A percentile compares a stretch with the other conserved stretches of the same genome.
phyloP scores from a whole-genome alignment of 139 green algal species.

The Coelastrella sp. region DNA sequence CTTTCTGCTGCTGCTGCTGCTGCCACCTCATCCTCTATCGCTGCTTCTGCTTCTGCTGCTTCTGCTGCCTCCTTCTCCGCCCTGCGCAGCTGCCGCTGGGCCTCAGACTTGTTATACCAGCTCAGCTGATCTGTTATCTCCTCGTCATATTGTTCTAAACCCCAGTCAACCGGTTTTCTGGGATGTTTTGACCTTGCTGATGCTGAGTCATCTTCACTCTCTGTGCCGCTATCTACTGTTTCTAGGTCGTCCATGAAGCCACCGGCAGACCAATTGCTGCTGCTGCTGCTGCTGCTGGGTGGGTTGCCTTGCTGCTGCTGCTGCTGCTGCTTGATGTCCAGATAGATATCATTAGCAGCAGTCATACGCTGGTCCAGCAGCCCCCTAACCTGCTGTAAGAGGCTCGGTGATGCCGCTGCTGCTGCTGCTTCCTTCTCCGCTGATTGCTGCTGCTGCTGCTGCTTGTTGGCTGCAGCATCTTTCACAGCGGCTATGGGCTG shows the following conservation, averaged over 20 bases:
- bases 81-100: background rate
- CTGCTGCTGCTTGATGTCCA: background rate
- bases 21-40: background rate
- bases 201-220: background rate
- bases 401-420: background rate
- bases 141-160: conserved; percentile 12
- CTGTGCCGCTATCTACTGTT: conserved; percentile 22
- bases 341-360: no score
- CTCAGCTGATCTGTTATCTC: background rate
- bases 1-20: background rate
- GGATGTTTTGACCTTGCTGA: background rate
- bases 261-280: conserved; percentile 13
- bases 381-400: no score
- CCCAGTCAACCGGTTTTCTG: background rate
- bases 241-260: conserved; percentile 9
- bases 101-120: background rate
- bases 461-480: background rate
- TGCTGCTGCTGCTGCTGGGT: background rate
- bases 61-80: background rate
- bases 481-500: background rate
- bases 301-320: background rate
- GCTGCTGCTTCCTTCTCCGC: background rate
- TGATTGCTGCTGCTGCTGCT: background rate
- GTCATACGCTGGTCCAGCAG: no score
- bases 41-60: conserved; percentile 8